Percentiles rank a stretch among this genome's conserved stretches.
Conservation (phyloP, 768 basidiomycete species). For the Hysterangium stoloniferum region DNA sequence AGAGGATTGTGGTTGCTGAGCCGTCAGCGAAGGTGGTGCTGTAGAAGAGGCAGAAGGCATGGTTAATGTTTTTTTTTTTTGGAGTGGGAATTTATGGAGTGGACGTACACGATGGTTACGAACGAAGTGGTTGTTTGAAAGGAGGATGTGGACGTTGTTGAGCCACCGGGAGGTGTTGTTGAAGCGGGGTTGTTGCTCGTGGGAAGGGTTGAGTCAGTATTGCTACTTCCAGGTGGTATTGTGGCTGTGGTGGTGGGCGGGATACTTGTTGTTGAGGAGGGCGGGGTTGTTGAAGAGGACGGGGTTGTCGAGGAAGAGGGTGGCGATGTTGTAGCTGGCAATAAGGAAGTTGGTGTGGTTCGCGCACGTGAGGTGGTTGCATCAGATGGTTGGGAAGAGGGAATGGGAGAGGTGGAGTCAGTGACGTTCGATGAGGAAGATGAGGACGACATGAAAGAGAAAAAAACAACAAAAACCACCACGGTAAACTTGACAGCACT, state of each 20-base stretch:
- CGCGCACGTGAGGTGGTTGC: too few species aligned
- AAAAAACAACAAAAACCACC: too few species aligned
- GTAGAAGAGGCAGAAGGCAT: too few species aligned
- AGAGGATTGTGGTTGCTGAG: neutral
- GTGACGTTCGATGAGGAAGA: too few species aligned
- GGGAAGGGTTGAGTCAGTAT: neutral
- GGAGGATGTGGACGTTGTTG: neutral
- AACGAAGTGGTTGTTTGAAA: neutral
- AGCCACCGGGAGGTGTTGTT: neutral
- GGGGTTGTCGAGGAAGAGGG: neutral
- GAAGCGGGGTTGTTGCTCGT: neutral
- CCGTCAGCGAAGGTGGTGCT: slow-evolving; percentile 7
- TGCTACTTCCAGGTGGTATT: neutral
- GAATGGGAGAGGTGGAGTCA: too few species aligned
- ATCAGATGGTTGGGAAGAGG: too few species aligned
- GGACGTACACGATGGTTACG: neutral
- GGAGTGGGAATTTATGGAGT: neutral
- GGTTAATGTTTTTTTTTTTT: neutral
- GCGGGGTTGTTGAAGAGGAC: neutral
- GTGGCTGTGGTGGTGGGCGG: neutral
- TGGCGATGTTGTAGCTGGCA: neutral
- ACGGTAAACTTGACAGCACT: too few species aligned
- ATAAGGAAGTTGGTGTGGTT: neutral
- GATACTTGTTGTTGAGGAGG: neutral
- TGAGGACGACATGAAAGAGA: too few species aligned